Base-by-base conservation (phyloP, 495 filamentous ascomycete species). In the Trichoderma virens region DNA sequence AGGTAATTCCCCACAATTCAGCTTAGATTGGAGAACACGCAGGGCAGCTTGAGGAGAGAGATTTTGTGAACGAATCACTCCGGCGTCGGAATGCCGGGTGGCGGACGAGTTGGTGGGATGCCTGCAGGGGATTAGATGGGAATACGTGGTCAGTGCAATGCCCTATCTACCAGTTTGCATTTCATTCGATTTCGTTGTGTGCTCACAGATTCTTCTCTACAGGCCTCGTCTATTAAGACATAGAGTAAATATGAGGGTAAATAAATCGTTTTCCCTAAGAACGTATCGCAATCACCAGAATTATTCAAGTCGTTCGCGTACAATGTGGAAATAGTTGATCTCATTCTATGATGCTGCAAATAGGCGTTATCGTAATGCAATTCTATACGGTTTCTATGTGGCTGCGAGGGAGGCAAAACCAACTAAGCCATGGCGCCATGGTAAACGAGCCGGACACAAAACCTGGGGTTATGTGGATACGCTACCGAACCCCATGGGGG, bases 401-500 rank as follows among this genome's bases (percentile, higher is more conserved):
- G 51, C 51, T 56, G 51, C 7, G 25, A 27, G 20, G 20, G 20
- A 20, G 25, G 9, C n/a, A 27, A 28, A 5, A 0, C 51, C 16
- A 18, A 30, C 25, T 23, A 30, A 56, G 51, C 51, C 51, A 31
- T 30, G 27, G 51, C 20, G 51, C 51, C 8, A 9, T 30, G 28
- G 6, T 27, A 13, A 56, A 56, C 51, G 25, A 56, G 51, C 51
- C 51, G 51, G 25, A 56, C 51, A 18, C 51, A 56, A 28, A 56
- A 56, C 16, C 51, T 30, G 51, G 51, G 51, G 51, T 56, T 56
- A 8, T 20, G 25, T 14, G 25, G 51, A 28, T 8, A 30, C 23
- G 8, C 51, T 30, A 30, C 5, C 25, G 51, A 56, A 56, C 47
- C 47, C 47, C 47, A 56, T 56, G 51, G 51, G 45, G 51, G 51